These are phyloP conservation scores for Gossypium stocksii DNA, from an alignment of 345 rosid species.

Conservation along the genomic window DNA sequence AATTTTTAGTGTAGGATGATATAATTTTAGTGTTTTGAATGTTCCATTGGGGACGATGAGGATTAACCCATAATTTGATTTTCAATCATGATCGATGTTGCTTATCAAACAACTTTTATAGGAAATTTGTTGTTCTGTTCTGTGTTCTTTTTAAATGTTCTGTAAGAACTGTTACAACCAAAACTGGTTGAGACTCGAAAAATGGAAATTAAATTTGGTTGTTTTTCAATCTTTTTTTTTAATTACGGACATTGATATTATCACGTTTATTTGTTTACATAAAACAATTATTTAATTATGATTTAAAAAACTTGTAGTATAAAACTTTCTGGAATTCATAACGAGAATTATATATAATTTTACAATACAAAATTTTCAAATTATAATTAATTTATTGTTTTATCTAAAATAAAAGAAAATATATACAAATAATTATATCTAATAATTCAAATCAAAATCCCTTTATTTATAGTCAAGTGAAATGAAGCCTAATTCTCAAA, in stretches of 20 bases:
- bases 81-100: background rate
- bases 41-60: conserved; percentile 6
- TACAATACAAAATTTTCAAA: too few relatives aligned
- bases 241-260: background rate
- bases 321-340: too few relatives aligned
- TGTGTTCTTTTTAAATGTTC: background rate
- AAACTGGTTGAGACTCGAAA: background rate
- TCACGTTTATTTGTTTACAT: too few relatives aligned
- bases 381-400: too few relatives aligned
- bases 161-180: background rate
- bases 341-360: too few relatives aligned
- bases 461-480: too few relatives aligned
- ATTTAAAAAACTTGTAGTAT: too few relatives aligned
- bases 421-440: too few relatives aligned
- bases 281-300: too few relatives aligned
- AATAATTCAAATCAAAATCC: too few relatives aligned
- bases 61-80: conserved; percentile 22
- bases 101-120: background rate
- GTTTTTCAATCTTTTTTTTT: background rate
- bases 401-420: too few relatives aligned
- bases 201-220: conserved; percentile 7
- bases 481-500: too few relatives aligned
- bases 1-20: background rate
- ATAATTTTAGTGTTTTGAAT: background rate
- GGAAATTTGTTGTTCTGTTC: background rate